Percentiles rank a stretch among this genome's conserved stretches.
phyloP scores from a whole-genome alignment of 2,329 filamentous ascomycete species.

The Claviceps fusiformis region DNA sequence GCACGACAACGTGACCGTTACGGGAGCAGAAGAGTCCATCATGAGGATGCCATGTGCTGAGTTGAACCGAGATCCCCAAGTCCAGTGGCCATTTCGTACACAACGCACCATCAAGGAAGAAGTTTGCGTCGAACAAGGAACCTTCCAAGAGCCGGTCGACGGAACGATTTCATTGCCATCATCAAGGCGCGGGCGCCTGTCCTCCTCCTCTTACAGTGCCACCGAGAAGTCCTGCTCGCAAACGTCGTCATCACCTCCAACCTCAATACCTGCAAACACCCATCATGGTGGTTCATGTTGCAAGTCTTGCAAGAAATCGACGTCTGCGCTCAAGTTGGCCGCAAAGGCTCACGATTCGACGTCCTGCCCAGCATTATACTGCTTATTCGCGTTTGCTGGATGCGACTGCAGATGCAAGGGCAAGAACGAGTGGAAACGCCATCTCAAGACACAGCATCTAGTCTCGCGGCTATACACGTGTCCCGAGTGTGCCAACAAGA shows the following conservation, averaged over 20 bases:
- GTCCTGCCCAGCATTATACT: slow-evolving; percentile 21
- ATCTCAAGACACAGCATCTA: slow-evolving; percentile 69
- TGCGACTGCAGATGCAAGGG: slow-evolving; percentile 59
- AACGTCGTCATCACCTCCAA: too few species aligned
- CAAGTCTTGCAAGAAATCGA: slow-evolving; percentile 1
- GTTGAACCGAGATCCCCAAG: background rate
- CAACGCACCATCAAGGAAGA: background rate
- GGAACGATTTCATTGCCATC: background rate
- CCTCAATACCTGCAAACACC: too few species aligned
- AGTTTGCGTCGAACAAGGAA: background rate
- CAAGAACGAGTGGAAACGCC: slow-evolving; percentile 95
- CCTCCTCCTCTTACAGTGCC: too few species aligned
- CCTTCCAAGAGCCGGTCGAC: background rate
- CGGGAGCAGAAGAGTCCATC: background rate
- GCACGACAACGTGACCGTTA: background rate
- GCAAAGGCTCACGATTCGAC: background rate
- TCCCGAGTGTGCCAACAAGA: slow-evolving; percentile 43
- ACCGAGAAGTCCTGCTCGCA: too few species aligned
- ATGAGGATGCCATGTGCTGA: background rate
- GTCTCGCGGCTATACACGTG: slow-evolving; percentile 65
- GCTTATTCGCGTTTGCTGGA: slow-evolving; percentile 66
- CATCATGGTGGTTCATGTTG: background rate
- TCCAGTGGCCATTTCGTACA: background rate
- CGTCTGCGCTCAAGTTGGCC: slow-evolving; percentile 17
- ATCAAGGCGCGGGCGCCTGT: background rate